Conservation (phyloP, 2,329 filamentous ascomycete genomes). For the Akanthomyces uredinophilus region DNA sequence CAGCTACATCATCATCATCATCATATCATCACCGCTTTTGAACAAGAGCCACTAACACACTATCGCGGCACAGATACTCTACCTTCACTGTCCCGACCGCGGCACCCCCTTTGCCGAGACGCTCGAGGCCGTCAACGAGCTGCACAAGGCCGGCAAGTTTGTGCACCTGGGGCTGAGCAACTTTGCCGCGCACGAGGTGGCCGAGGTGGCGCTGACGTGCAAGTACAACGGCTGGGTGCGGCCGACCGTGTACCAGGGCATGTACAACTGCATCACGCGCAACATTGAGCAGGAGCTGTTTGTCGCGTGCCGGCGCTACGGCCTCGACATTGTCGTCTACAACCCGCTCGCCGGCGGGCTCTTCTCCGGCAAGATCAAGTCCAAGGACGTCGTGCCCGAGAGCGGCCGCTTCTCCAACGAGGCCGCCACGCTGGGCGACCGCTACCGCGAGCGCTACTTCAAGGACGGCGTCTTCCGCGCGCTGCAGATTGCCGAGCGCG, state of each 20-base stretch:
- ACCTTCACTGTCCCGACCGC: constrained; percentile 45
- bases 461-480: constrained; percentile 60
- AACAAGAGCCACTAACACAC: neutral
- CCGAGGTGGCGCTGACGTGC: constrained; percentile 76
- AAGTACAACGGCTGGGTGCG: constrained; percentile 75
- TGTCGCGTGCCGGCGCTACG: constrained; percentile 67
- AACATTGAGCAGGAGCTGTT: constrained; percentile 71
- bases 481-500: constrained; percentile 61
- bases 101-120: constrained; percentile 74
- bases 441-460: constrained; percentile 68
- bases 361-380: constrained; percentile 75
- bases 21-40: neutral
- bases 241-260: constrained; percentile 79
- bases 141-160: constrained; percentile 85
- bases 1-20: neutral
- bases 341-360: constrained; percentile 79
- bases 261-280: constrained; percentile 80
- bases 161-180: constrained; percentile 75
- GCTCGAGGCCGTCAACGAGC: constrained; percentile 67
- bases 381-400: constrained; percentile 53
- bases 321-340: constrained; percentile 73
- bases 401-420: constrained; percentile 67
- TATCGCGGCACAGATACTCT: constrained; percentile 30
- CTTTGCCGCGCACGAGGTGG: constrained; percentile 82
- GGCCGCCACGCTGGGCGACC: constrained; percentile 43